phyloP scores from a whole-genome alignment of 2,329 filamentous ascomycete genomes.

The Cladosporium austrohemisphaericum region DNA sequence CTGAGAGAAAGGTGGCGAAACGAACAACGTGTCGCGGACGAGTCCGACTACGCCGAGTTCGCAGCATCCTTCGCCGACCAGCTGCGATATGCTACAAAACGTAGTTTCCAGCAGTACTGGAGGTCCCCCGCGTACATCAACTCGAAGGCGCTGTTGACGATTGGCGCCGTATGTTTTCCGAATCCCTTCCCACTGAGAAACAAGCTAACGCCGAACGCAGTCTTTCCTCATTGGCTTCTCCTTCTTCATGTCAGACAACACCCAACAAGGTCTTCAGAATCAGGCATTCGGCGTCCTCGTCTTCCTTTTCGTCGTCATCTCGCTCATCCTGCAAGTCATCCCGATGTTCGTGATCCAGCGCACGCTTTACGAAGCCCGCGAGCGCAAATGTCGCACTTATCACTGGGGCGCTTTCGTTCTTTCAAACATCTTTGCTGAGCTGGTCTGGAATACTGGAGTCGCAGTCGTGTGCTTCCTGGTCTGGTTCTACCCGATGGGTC shows the following conservation, averaged over 20 bases:
- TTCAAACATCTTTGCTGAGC: constrained; percentile 65
- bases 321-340: constrained; percentile 53
- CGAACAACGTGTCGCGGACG: constrained; percentile 21
- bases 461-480: constrained; percentile 59
- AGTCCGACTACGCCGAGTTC: constrained; percentile 35
- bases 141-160: constrained; percentile 55
- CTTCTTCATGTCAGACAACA: constrained; percentile 33
- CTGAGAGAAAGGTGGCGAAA: constrained; percentile 23
- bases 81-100: constrained; percentile 32
- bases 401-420: constrained; percentile 69
- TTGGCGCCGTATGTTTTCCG: constrained; percentile 39
- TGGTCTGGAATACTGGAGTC: constrained; percentile 57
- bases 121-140: constrained; percentile 40
- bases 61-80: constrained; percentile 34
- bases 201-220: background rate
- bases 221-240: constrained; percentile 42
- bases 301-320: constrained; percentile 32
- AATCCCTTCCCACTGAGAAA: background rate
- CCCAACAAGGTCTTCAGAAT: constrained; percentile 37
- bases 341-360: constrained; percentile 54
- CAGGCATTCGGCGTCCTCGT: constrained; percentile 47
- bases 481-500: constrained; percentile 54
- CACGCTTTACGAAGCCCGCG: constrained; percentile 54
- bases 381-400: constrained; percentile 63
- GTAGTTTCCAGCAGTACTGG: constrained; percentile 42